phyloP scores from a whole-genome alignment of 148 eudicot genomes.

The Heliosperma pusillum region DNA sequence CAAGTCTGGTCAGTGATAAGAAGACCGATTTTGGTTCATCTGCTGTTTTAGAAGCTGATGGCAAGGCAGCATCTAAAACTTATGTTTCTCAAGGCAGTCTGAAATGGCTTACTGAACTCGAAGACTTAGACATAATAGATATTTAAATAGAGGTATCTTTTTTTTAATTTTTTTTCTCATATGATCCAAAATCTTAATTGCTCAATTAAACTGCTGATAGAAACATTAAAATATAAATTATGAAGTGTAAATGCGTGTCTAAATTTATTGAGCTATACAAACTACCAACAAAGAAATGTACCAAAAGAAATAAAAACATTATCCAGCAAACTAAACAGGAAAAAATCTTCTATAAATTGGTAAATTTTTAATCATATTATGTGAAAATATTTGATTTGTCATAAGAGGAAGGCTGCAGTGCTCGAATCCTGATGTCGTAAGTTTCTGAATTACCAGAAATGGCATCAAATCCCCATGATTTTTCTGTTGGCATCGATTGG shows the following conservation, averaged over 20 bases:
- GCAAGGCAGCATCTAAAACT: conserved; percentile 34
- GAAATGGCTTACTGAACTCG: conserved; percentile 73
- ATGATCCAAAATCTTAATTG: conserved; percentile 2
- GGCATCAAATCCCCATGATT: conserved; percentile 29
- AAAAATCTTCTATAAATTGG: background rate
- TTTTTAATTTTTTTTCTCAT: conserved; percentile 3
- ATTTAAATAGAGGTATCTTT: background rate
- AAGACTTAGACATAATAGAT: conserved; percentile 62
- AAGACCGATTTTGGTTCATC: conserved; percentile 33
- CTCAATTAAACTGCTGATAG: background rate
- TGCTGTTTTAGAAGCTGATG: conserved; percentile 31
- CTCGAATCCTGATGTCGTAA: conserved; percentile 37
- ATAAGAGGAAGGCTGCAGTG: conserved; percentile 37
- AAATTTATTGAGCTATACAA: conserved; percentile 7
- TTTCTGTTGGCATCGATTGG: conserved; percentile 10
- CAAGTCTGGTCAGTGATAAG: conserved; percentile 41
- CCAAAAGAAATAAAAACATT: background rate
- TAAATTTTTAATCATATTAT: background rate
- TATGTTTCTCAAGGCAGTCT: conserved; percentile 57
- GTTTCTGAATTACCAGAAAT: conserved; percentile 20
- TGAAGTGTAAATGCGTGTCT: conserved; percentile 7
- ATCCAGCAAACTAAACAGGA: background rate
- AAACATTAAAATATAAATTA: background rate
- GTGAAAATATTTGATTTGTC: conserved; percentile 23
- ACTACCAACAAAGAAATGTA: background rate